Percentiles rank a stretch among this genome's conserved stretches.
Evolutionary conservation across 345 rosid species (phyloP).

Genomic region (Turritis glabra): DNA sequence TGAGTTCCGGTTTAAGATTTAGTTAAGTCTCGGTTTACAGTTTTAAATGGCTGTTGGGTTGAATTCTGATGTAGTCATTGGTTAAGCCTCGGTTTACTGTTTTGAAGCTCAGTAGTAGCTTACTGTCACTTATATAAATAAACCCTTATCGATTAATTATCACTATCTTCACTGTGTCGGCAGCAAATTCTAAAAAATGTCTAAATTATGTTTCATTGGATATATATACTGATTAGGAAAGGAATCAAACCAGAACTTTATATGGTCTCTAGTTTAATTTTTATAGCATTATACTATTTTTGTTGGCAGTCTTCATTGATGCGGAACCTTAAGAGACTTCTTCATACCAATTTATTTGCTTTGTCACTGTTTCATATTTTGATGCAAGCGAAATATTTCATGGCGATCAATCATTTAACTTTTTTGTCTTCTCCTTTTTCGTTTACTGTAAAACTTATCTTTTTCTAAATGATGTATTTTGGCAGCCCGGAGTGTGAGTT

Average conservation of each 20-base stretch:
- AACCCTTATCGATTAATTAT: too few species aligned
- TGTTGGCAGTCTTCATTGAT: not conserved
- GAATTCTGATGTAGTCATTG: not conserved
- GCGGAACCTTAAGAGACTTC: not conserved
- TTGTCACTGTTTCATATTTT: not conserved
- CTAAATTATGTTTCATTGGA: too few species aligned
- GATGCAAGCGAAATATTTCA: not conserved
- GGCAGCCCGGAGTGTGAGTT: constrained; percentile 31
- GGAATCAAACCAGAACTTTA: too few species aligned
- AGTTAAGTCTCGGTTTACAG: not conserved
- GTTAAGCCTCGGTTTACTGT: not conserved
- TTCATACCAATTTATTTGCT: not conserved
- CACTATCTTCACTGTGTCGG: too few species aligned
- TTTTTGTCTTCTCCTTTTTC: not conserved
- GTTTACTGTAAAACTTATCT: not conserved
- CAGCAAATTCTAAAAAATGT: too few species aligned
- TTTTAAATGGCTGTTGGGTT: not conserved
- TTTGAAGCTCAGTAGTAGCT: too few species aligned
- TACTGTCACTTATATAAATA: too few species aligned
- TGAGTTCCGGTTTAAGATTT: not conserved
- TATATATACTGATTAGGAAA: too few species aligned
- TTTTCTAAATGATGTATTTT: not conserved
- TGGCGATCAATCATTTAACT: not conserved
- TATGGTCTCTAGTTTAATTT: too few species aligned
- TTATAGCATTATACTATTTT: not conserved